Evolutionary conservation across 345 rosid genomes (phyloP).

Genomic region (Eucalyptus marginata): DNA sequence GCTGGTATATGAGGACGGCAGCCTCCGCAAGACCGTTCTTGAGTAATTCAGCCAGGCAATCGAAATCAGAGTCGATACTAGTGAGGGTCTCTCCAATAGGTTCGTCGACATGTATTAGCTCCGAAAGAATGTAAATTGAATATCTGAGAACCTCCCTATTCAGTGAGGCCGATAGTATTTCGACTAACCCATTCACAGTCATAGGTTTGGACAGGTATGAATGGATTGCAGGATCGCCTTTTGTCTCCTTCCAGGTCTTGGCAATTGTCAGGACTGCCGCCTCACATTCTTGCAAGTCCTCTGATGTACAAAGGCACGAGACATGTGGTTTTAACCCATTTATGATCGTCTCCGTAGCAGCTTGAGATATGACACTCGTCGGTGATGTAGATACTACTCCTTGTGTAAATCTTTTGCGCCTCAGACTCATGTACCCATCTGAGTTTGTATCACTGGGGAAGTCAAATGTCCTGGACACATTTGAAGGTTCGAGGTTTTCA

Average conservation of each 20-base stretch:
- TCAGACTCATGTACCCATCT: conserved; percentile 8
- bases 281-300: conserved; percentile 52
- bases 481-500: conserved; percentile 2
- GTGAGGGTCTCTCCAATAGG: conserved; percentile 37
- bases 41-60: conserved; percentile 39
- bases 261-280: conserved; percentile 36
- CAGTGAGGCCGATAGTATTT: conserved; percentile 43
- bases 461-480: conserved; percentile 2
- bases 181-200: conserved; percentile 41
- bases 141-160: conserved; percentile 34
- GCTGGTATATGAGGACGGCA: conserved; percentile 41
- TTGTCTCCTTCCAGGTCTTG: conserved; percentile 44
- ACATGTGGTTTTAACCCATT: conserved; percentile 34
- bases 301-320: conserved; percentile 49
- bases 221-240: conserved; percentile 38
- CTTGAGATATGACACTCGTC: conserved; percentile 58
- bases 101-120: conserved; percentile 27
- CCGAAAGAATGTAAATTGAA: conserved; percentile 41
- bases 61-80: conserved; percentile 49
- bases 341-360: conserved; percentile 29
- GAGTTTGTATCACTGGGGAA: not conserved
- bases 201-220: conserved; percentile 37
- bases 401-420: conserved; percentile 19
- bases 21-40: conserved; percentile 58
- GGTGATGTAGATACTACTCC: conserved; percentile 26